Percentiles rank a stretch among this genome's conserved stretches.
Evolutionary conservation across 2,329 filamentous ascomycete genomes (phyloP).

Genomic region (Ampelomyces quisqualis): DNA sequence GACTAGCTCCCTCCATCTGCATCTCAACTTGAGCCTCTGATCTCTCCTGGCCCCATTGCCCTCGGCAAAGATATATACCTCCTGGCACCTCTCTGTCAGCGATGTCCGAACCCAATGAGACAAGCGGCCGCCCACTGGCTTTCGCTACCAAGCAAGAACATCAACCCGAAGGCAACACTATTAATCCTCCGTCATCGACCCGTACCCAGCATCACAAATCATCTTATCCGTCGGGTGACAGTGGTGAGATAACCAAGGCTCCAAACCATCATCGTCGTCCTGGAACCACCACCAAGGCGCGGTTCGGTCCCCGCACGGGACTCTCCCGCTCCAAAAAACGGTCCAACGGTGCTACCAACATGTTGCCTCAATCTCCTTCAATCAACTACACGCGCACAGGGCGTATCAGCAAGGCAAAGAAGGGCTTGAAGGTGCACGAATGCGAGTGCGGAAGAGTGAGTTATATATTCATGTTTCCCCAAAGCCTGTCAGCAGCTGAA

Average conservation of each 20-base stretch:
- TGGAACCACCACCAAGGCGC: constrained; percentile 24
- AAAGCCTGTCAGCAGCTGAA: background rate
- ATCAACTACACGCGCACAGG: constrained; percentile 50
- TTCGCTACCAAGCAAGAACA: constrained; percentile 21
- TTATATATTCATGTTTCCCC: constrained; percentile 7
- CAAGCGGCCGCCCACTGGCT: constrained; percentile 37
- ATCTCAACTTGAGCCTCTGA: constrained; percentile 37
- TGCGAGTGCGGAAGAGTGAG: constrained; percentile 53
- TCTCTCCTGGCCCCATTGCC: constrained; percentile 29
- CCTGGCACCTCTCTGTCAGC: constrained; percentile 25
- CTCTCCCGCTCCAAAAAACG: constrained; percentile 36
- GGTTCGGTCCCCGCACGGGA: constrained; percentile 27
- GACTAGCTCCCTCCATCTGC: constrained; percentile 28
- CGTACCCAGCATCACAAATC: constrained; percentile 23
- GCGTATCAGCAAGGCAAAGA: too few relatives aligned
- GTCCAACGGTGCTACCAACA: constrained; percentile 36
- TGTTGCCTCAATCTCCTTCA: constrained; percentile 28
- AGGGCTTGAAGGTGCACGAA: too few relatives aligned
- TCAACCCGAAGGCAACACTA: constrained; percentile 24
- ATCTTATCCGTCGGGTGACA: constrained; percentile 34
- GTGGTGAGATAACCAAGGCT: constrained; percentile 21
- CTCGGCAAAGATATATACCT: constrained; percentile 38
- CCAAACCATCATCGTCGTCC: constrained; percentile 31
- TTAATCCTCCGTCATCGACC: constrained; percentile 13
- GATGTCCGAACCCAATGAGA: constrained; percentile 38